phyloP scores from a whole-genome alignment of 1,284 basidiomycete genomes.

The Trichosporon inkin region DNA sequence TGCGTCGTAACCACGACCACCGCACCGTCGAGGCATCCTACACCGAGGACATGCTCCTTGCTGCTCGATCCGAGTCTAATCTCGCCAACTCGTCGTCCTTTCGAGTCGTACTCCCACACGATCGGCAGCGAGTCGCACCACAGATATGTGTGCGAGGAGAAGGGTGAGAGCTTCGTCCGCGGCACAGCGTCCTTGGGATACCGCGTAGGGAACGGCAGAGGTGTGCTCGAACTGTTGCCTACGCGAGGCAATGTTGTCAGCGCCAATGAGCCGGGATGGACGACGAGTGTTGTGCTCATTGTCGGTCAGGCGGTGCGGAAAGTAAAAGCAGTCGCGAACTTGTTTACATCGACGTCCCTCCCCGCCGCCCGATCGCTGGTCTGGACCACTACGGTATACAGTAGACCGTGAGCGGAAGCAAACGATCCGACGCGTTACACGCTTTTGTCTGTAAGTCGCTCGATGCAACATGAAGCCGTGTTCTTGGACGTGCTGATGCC shows the following conservation, averaged over 20 bases:
- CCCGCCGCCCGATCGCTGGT: neutral
- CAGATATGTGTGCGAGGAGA: constrained; percentile 17
- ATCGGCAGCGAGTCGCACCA: constrained; percentile 5
- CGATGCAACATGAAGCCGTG: neutral
- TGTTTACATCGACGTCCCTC: constrained; percentile 8
- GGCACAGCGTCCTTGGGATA: constrained; percentile 14
- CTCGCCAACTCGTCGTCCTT: constrained; percentile 26
- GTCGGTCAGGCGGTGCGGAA: neutral
- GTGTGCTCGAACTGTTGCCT: neutral
- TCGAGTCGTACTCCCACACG: constrained; percentile 29
- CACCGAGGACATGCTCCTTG: neutral
- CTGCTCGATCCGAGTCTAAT: neutral
- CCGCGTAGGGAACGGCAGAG: constrained; percentile 22
- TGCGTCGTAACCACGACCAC: neutral
- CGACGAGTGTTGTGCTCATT: constrained; percentile 12
- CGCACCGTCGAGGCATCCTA: constrained; percentile 2
- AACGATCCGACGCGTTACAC: neutral
- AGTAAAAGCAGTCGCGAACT: neutral
- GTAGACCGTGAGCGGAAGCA: neutral
- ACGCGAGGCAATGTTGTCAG: constrained; percentile 3
- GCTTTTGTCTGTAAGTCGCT: neutral
- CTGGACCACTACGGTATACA: too few relatives aligned
- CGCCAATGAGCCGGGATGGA: constrained; percentile 11
- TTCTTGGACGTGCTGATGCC: too few relatives aligned
- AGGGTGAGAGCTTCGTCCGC: constrained; percentile 9